Conservation (phyloP, 2,329 filamentous ascomycete species). For the Claviceps africana region DNA sequence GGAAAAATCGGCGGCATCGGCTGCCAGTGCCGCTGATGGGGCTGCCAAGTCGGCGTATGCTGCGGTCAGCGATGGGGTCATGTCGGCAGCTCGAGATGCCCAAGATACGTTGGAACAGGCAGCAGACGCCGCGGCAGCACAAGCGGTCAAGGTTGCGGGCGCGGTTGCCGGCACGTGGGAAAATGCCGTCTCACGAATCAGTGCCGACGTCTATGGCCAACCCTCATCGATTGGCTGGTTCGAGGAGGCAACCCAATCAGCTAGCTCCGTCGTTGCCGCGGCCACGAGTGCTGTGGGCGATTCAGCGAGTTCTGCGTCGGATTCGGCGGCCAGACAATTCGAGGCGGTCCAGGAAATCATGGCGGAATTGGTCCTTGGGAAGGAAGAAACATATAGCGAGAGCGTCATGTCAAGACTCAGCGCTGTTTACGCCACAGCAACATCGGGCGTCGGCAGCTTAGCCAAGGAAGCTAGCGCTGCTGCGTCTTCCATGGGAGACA, state of each 20-base stretch:
- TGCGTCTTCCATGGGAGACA: conserved; percentile 20
- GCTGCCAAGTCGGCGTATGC: conserved; percentile 38
- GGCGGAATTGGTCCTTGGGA: conserved; percentile 61
- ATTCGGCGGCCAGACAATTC: conserved; percentile 49
- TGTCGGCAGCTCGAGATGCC: conserved; percentile 24
- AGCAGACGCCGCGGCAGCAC: conserved; percentile 31
- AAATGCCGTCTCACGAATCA: conserved; percentile 44
- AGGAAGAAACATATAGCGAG: conserved; percentile 69
- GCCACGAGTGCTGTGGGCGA: conserved; percentile 34
- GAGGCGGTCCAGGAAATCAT: conserved; percentile 57
- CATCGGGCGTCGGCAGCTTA: conserved; percentile 36
- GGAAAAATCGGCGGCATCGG: conserved; percentile 29
- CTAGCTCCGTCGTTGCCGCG: conserved; percentile 44
- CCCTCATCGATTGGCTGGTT: conserved; percentile 46
- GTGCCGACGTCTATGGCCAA: conserved; percentile 55
- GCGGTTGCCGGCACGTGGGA: conserved; percentile 27
- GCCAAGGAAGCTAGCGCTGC: conserved; percentile 21
- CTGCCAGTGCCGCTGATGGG: conserved; percentile 32
- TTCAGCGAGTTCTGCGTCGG: conserved; percentile 39
- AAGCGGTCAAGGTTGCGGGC: conserved; percentile 22
- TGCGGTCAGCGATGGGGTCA: conserved; percentile 27
- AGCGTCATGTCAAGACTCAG: conserved; percentile 61
- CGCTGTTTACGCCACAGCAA: conserved; percentile 56
- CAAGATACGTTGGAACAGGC: conserved; percentile 25
- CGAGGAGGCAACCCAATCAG: conserved; percentile 30